These are phyloP conservation scores for Penicillium sp. DNA, from an alignment of 2,329 filamentous ascomycete genomes.

Conservation along the genomic window DNA sequence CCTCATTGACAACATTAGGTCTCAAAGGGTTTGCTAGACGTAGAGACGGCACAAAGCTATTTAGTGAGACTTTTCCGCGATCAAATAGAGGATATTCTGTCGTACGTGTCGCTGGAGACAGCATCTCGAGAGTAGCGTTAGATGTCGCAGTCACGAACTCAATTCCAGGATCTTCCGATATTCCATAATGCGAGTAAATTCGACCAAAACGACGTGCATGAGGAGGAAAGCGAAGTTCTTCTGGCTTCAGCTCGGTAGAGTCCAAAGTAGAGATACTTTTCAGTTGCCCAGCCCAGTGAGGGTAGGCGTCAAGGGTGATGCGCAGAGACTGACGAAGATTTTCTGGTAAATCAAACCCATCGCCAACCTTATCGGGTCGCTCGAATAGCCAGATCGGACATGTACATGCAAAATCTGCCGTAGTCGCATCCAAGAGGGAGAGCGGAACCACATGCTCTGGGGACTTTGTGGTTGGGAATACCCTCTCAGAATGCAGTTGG, in stretches of 20 bases:
- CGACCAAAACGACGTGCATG: slow-evolving; percentile 37
- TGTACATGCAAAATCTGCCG: slow-evolving; percentile 46
- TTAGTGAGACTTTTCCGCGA: slow-evolving; percentile 1
- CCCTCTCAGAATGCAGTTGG: slow-evolving; percentile 20
- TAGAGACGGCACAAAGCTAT: slow-evolving; percentile 5
- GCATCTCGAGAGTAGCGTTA: slow-evolving; percentile 17
- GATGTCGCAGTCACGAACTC: slow-evolving; percentile 41
- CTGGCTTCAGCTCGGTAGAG: neutral
- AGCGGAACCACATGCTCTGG: slow-evolving; percentile 19
- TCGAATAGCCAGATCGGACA: slow-evolving; percentile 53
- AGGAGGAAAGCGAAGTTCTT: slow-evolving; percentile 12
- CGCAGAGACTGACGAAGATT: slow-evolving; percentile 24
- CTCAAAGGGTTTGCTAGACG: slow-evolving; percentile 4
- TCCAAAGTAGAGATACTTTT: slow-evolving; percentile 22
- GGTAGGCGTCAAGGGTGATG: slow-evolving; percentile 29
- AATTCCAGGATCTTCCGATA: slow-evolving; percentile 47
- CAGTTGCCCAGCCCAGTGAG: slow-evolving; percentile 50
- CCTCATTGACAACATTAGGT: neutral
- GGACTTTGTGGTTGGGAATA: slow-evolving; percentile 21
- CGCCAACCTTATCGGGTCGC: slow-evolving; percentile 19
- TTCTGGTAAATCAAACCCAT: slow-evolving; percentile 14
- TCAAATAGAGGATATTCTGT: slow-evolving; percentile 20
- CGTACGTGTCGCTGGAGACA: slow-evolving; percentile 33
- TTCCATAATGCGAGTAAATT: slow-evolving; percentile 39
- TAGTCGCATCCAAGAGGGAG: slow-evolving; percentile 46